These are phyloP conservation scores for Carnegiea gigantea DNA, from an alignment of 179 eudicot genomes.

Conservation along the genomic window DNA sequence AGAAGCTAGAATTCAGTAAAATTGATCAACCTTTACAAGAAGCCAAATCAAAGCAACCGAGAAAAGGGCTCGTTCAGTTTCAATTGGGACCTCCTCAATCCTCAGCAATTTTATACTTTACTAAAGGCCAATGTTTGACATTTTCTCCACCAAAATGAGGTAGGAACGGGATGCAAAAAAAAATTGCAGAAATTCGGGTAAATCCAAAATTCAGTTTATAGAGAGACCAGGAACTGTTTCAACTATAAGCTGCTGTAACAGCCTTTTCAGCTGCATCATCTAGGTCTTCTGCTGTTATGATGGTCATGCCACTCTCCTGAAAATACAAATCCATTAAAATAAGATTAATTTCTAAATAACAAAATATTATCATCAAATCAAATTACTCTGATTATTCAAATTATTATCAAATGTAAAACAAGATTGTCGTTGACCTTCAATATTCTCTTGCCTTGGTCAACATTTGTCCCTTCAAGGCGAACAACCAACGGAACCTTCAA, in stretches of 20 bases:
- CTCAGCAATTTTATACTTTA: constrained; percentile 20
- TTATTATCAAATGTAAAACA: neutral
- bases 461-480: constrained; percentile 97
- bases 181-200: neutral
- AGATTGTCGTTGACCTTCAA: constrained; percentile 53
- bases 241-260: constrained; percentile 51
- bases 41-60: neutral
- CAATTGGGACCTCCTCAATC: neutral
- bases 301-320: constrained; percentile 88
- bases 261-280: constrained; percentile 93
- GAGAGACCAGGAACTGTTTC: constrained; percentile 7
- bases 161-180: neutral
- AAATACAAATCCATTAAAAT: constrained; percentile 6
- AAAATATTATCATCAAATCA: no score
- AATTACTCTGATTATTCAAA: neutral
- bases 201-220: constrained; percentile 11
- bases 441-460: constrained; percentile 95
- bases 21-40: neutral
- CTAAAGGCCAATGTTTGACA: constrained; percentile 24
- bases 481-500: constrained; percentile 87
- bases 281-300: constrained; percentile 86
- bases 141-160: constrained; percentile 28
- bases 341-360: neutral
- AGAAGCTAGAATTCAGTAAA: neutral
- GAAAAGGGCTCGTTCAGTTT: constrained; percentile 15